Conservation (phyloP, 1,139 yeast species). For the Pichia sp. region DNA sequence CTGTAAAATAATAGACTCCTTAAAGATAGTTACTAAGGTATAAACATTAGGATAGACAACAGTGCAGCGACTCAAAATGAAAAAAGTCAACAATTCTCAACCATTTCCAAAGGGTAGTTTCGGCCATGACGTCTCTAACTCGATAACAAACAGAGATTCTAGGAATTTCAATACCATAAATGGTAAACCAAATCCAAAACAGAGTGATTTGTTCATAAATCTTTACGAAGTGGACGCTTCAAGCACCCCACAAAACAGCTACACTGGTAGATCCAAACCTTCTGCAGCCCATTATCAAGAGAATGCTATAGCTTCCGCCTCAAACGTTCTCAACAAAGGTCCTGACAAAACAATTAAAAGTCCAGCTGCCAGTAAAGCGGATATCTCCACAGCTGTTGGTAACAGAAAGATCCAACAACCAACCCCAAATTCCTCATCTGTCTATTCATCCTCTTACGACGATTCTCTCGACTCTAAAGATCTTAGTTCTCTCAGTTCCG, state of each 20-base stretch:
- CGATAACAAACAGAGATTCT: not conserved
- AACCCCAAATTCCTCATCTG: not conserved
- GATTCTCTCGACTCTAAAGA: not conserved
- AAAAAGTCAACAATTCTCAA: not conserved
- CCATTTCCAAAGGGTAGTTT: constrained; percentile 4
- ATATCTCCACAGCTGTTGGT: constrained; percentile 5
- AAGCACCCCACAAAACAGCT: too few species aligned
- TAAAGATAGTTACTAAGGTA: too few species aligned
- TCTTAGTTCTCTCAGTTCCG: not conserved
- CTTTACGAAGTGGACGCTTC: too few species aligned
- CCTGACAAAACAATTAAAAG: too few species aligned
- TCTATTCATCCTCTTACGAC: not conserved
- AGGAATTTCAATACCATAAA: not conserved
- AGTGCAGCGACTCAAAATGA: not conserved
- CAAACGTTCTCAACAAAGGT: too few species aligned
- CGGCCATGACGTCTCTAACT: constrained; percentile 12
- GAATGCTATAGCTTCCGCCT: too few species aligned
- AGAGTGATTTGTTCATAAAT: not conserved
- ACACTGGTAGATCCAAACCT: too few species aligned
- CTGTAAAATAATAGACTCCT: too few species aligned
- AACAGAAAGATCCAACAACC: constrained; percentile 7
- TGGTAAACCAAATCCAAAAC: not conserved
- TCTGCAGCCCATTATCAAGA: too few species aligned
- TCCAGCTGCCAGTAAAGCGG: not conserved
- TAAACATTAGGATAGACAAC: too few species aligned